A percentile compares a stretch with the other conserved stretches of the same genome.
Conservation (phyloP, 164 flowering plant species). For the Vitis vinifera region ASM3070453v1 NC_081823.1:4940501-4941000, state of each 20-base stretch:
- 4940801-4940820: not conserved
- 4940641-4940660: constrained; percentile 9
- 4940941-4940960: too few relatives aligned
- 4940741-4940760: constrained; percentile 4
- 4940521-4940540: constrained; percentile 7
- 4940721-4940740: not conserved
- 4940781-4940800: not conserved
- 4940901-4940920: too few relatives aligned
- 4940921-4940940: too few relatives aligned
- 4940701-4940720: constrained; percentile 13
- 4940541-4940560: constrained; percentile 10
- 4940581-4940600: constrained; percentile 28
- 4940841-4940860: too few relatives aligned
- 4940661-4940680: constrained; percentile 23
- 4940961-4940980: too few relatives aligned
- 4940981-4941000: too few relatives aligned
- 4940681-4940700: constrained; percentile 16
- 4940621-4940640: constrained; percentile 23
- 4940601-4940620: not conserved
- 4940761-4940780: not conserved
- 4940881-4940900: too few relatives aligned
- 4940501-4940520: not conserved
- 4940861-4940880: too few relatives aligned
- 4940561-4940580: constrained; percentile 10
- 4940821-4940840: too few relatives aligned